These are phyloP conservation scores for Boletellus sp. DNA, from an alignment of 768 basidiomycete genomes.

Conservation along the genomic window DNA sequence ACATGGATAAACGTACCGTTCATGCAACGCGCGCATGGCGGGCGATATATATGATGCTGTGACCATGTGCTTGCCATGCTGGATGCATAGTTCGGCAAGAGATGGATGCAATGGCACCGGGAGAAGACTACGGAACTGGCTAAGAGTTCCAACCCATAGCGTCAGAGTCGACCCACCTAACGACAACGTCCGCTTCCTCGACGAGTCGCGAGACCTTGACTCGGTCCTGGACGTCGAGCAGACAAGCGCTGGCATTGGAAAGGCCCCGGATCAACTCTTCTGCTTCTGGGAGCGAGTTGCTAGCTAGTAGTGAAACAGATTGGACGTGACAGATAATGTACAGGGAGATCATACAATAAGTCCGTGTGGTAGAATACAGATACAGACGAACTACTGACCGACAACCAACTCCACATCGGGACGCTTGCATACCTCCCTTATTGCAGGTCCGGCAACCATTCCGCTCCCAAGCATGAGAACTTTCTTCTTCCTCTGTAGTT, in stretches of 20 bases:
- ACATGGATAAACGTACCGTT: conserved; percentile 43
- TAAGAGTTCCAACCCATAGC: background rate
- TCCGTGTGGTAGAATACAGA: conserved; percentile 7
- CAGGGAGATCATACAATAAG: conserved; percentile 14
- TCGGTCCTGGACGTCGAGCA: conserved; percentile 56
- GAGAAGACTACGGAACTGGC: conserved; percentile 54
- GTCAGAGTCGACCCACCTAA: conserved; percentile 55
- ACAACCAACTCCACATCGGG: conserved; percentile 67
- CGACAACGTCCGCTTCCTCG: conserved; percentile 68
- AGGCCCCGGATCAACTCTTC: conserved; percentile 41
- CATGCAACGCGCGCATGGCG: conserved; percentile 65
- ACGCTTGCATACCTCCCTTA: conserved; percentile 64
- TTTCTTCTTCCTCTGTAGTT: conserved; percentile 46
- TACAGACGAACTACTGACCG: conserved; percentile 48
- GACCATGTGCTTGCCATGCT: conserved; percentile 68
- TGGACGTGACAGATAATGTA: conserved; percentile 4
- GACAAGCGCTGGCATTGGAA: conserved; percentile 50
- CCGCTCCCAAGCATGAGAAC: conserved; percentile 86
- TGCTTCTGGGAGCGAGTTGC: conserved; percentile 65
- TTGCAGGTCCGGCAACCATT: conserved; percentile 92
- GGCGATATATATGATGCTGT: conserved; percentile 89
- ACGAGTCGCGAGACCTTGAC: conserved; percentile 49
- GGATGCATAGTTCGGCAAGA: conserved; percentile 73
- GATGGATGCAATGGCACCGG: conserved; percentile 70
- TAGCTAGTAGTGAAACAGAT: conserved; percentile 44